phyloP scores from a whole-genome alignment of 768 basidiomycete species.

The Dacryopinax spathularia region DNA sequence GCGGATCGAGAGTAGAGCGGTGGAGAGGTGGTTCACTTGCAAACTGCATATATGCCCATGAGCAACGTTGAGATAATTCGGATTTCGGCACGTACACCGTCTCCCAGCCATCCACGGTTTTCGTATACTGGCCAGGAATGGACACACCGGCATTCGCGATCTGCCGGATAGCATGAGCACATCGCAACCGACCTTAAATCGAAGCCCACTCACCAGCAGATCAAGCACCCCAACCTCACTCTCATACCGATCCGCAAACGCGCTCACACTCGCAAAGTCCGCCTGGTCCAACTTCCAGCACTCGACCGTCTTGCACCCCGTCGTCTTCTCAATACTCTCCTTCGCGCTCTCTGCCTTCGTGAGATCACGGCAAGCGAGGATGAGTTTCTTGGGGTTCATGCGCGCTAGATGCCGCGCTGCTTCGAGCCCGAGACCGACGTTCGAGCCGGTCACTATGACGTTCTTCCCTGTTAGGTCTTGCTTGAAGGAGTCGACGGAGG shows the following conservation, averaged over 20 bases:
- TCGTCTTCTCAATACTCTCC: conserved; percentile 11
- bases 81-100: conserved; percentile 21
- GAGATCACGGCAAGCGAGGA: conserved; percentile 25
- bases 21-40: conserved; percentile 36
- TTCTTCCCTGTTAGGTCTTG: conserved; percentile 11
- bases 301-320: conserved; percentile 26
- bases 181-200: not conserved
- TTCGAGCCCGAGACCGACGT: conserved; percentile 11
- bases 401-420: conserved; percentile 21
- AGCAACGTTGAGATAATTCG: not conserved
- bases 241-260: conserved; percentile 26
- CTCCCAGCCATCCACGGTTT: conserved; percentile 36
- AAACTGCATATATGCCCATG: conserved; percentile 22
- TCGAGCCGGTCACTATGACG: conserved; percentile 11
- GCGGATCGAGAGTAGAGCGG: conserved; percentile 28
- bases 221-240: conserved; percentile 23
- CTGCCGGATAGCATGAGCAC: not conserved
- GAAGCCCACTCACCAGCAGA: conserved; percentile 29
- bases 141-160: conserved; percentile 30
- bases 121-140: conserved; percentile 7
- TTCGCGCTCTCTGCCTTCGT: conserved; percentile 18
- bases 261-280: conserved; percentile 29
- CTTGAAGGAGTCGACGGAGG: not conserved
- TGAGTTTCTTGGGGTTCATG: conserved; percentile 22
- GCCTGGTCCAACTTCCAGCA: conserved; percentile 32